A percentile compares a stretch with the other conserved stretches of the same genome.
Evolutionary conservation across 352 stramenopile species (phyloP).

Genomic region (Discostella stelligera): DNA sequence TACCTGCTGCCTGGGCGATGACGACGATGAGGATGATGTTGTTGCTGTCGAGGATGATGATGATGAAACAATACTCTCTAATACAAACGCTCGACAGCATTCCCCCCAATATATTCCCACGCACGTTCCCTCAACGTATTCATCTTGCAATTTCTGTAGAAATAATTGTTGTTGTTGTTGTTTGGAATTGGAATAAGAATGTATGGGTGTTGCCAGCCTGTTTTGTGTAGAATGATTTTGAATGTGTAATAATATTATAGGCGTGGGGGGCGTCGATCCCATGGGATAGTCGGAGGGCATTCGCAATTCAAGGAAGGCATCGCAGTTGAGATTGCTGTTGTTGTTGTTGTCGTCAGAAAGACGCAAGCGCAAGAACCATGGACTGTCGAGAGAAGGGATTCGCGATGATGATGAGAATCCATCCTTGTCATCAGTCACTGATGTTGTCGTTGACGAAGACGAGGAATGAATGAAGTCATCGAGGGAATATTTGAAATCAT

Average conservation of each 20-base stretch:
- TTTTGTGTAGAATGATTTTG: too few species aligned
- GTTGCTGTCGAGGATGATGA: too few species aligned
- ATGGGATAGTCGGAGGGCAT: conserved; percentile 34
- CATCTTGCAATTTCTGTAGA: conserved; percentile 28
- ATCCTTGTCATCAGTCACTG: not conserved
- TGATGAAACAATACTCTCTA: not conserved
- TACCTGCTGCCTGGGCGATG: too few species aligned
- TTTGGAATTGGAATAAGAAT: conserved; percentile 38
- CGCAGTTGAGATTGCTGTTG: not conserved
- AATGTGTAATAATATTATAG: conserved; percentile 50
- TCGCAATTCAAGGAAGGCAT: conserved; percentile 40
- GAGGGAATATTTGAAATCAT: conserved; percentile 14
- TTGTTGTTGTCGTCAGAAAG: conserved; percentile 1
- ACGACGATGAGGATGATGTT: too few species aligned
- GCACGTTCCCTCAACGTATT: conserved; percentile 33
- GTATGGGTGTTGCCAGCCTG: too few species aligned
- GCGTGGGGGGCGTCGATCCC: conserved; percentile 13
- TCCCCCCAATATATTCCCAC: conserved; percentile 46
- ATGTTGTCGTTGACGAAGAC: not conserved
- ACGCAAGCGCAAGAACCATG: conserved; percentile 45
- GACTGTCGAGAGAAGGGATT: conserved; percentile 20
- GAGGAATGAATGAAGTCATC: not conserved
- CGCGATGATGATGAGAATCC: not conserved
- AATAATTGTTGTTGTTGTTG: too few species aligned
- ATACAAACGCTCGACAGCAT: conserved; percentile 17